Percentiles rank a stretch among this genome's conserved stretches.
phyloP scores from a whole-genome alignment of 1,284 basidiomycete species.

The Ustilago bromivora region DNA sequence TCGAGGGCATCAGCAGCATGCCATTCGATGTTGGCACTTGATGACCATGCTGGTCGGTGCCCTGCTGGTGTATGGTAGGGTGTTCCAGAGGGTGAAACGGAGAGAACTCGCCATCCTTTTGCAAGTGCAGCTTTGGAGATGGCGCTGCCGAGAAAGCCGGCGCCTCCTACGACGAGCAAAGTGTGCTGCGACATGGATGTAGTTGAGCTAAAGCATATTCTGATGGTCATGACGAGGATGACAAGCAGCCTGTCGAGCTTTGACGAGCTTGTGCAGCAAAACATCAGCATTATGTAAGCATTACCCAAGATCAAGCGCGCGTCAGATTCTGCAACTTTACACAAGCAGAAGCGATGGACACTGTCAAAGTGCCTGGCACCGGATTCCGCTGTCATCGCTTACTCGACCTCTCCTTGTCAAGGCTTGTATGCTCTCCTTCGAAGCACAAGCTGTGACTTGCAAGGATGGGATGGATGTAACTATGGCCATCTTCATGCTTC shows the following conservation, averaged over 20 bases:
- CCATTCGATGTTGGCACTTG: slow-evolving; percentile 64
- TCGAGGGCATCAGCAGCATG: slow-evolving; percentile 74
- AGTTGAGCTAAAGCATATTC: neutral
- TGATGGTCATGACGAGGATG: neutral
- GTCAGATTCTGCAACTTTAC: slow-evolving; percentile 1
- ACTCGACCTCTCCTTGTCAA: neutral
- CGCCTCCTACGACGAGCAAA: slow-evolving; percentile 83
- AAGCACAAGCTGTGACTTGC: neutral
- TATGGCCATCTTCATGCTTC: slow-evolving; percentile 2
- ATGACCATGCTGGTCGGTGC: slow-evolving; percentile 86
- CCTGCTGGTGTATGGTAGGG: slow-evolving; percentile 89
- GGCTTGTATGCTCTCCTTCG: neutral
- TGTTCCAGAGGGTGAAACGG: slow-evolving; percentile 87
- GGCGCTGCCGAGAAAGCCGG: slow-evolving; percentile 94
- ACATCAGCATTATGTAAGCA: slow-evolving; percentile 32
- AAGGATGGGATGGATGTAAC: neutral
- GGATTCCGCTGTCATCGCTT: slow-evolving; percentile 16
- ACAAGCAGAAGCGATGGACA: slow-evolving; percentile 5
- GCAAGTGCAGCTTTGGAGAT: slow-evolving; percentile 87
- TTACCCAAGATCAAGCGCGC: neutral
- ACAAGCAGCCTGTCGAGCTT: no score
- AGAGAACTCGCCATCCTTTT: slow-evolving; percentile 86
- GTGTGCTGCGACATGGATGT: slow-evolving; percentile 33
- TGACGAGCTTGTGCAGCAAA: no score
- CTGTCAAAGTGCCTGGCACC: slow-evolving; percentile 5